phyloP scores from a whole-genome alignment of 768 basidiomycete genomes.

The Calocybe indica region DNA sequence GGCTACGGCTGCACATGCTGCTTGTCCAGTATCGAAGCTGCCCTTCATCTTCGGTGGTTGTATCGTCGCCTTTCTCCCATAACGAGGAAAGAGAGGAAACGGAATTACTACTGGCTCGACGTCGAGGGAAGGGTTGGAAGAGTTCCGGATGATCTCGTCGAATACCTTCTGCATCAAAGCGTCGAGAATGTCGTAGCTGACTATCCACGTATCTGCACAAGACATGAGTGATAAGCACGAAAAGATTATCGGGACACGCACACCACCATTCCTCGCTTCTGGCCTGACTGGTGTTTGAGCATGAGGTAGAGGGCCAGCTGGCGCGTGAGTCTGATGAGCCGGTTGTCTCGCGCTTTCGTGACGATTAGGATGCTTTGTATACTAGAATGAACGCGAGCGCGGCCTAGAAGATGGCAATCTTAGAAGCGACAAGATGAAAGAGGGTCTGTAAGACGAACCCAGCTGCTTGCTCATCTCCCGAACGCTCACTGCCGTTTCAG shows the following conservation, averaged over 20 bases:
- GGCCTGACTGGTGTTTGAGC: slow-evolving; percentile 67
- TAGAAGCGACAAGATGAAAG: background rate
- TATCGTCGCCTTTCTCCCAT: slow-evolving; percentile 37
- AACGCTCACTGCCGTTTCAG: slow-evolving; percentile 95
- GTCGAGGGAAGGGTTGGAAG: slow-evolving; percentile 72
- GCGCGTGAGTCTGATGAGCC: slow-evolving; percentile 90
- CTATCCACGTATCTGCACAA: slow-evolving; percentile 81
- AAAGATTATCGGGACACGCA: slow-evolving; percentile 26
- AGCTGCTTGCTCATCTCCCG: slow-evolving; percentile 99
- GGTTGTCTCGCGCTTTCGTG: slow-evolving; percentile 96
- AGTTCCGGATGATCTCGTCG: slow-evolving; percentile 82
- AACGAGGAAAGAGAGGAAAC: slow-evolving; percentile 49
- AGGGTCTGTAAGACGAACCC: slow-evolving; percentile 43
- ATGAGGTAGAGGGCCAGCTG: slow-evolving; percentile 94
- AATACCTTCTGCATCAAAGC: slow-evolving; percentile 92
- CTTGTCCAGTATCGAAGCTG: slow-evolving; percentile 97
- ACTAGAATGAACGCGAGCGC: slow-evolving; percentile 85
- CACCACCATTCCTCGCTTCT: slow-evolving; percentile 80
- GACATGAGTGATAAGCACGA: slow-evolving; percentile 9
- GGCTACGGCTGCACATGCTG: slow-evolving; percentile 87
- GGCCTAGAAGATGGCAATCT: slow-evolving; percentile 43
- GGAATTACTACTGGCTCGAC: slow-evolving; percentile 66
- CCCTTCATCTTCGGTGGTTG: slow-evolving; percentile 57
- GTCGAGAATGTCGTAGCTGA: slow-evolving; percentile 81
- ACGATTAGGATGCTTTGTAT: slow-evolving; percentile 93